phyloP scores from a whole-genome alignment of 306 rosid genomes.

The Casuarina cunninghamiana region DNA sequence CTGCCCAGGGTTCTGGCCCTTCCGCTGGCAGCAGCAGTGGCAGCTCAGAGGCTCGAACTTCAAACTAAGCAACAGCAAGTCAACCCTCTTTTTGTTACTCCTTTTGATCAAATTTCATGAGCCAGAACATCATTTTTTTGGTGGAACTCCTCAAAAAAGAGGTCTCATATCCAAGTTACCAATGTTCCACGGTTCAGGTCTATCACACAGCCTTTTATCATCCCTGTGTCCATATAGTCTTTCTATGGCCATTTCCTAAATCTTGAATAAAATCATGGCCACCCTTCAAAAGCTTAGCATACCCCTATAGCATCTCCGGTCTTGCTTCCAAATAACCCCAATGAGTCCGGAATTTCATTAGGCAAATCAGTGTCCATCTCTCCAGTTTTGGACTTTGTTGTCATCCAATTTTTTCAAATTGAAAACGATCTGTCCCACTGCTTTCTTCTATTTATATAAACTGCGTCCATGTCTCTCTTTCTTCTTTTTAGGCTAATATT shows the following conservation, averaged over 20 bases:
- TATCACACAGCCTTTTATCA: constrained; percentile 60
- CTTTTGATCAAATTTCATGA: constrained; percentile 64
- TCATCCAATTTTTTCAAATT: constrained; percentile 43
- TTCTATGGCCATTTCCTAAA: constrained; percentile 69
- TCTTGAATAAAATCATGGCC: constrained; percentile 82
- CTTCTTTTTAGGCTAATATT: constrained; percentile 36
- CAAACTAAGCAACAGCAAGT: constrained; percentile 72
- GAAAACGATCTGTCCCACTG: constrained; percentile 44
- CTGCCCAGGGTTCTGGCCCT: constrained; percentile 65
- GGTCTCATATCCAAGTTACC: constrained; percentile 65
- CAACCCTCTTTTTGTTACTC: constrained; percentile 47
- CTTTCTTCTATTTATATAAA: constrained; percentile 35
- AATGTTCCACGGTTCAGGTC: constrained; percentile 52
- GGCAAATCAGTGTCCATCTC: constrained; percentile 47
- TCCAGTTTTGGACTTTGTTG: constrained; percentile 52
- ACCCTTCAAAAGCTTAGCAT: constrained; percentile 63
- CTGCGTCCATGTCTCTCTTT: constrained; percentile 50
- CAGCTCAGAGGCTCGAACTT: constrained; percentile 55
- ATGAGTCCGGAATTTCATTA: constrained; percentile 52
- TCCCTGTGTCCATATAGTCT: constrained; percentile 67
- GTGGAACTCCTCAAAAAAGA: constrained; percentile 59
- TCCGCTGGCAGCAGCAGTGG: constrained; percentile 47
- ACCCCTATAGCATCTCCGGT: constrained; percentile 61
- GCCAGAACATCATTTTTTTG: constrained; percentile 51
- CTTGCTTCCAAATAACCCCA: constrained; percentile 70